Evolutionary conservation across 1,139 yeast species (phyloP).

Genomic region (Diutina siamensis): DNA sequence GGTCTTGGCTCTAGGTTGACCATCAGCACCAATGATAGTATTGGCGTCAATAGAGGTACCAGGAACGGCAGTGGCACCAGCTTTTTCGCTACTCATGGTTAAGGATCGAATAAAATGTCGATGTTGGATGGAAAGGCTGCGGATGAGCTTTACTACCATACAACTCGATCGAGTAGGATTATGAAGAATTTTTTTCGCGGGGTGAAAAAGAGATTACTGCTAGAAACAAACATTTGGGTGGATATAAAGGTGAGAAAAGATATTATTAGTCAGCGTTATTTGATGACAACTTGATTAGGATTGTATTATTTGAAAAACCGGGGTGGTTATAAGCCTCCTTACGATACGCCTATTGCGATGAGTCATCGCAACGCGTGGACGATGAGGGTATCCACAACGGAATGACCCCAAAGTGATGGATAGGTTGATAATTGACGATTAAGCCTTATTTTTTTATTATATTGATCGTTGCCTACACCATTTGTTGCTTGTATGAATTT

Average conservation of each 20-base stretch:
- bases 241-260: background rate
- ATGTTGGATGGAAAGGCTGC: constrained; percentile 4
- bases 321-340: too few species aligned
- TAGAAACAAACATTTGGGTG: too few species aligned
- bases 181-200: background rate
- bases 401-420: too few species aligned
- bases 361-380: background rate
- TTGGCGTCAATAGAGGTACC: background rate
- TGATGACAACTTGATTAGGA: too few species aligned
- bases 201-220: background rate
- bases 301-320: too few species aligned
- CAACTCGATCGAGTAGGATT: background rate
- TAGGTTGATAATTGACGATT: too few species aligned
- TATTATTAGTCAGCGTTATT: too few species aligned
- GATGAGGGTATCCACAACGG: too few species aligned
- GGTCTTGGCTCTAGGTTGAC: constrained; percentile 28
- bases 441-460: too few species aligned
- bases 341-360: background rate
- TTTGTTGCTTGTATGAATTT: too few species aligned
- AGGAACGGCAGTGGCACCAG: background rate
- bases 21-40: constrained; percentile 1
- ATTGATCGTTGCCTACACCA: too few species aligned
- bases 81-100: constrained; percentile 1
- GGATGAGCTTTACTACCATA: constrained; percentile 4
- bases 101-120: background rate